phyloP scores from a whole-genome alignment of 192 early-diverging fungal species.

The Tieghemiomyces parasiticus region DNA sequence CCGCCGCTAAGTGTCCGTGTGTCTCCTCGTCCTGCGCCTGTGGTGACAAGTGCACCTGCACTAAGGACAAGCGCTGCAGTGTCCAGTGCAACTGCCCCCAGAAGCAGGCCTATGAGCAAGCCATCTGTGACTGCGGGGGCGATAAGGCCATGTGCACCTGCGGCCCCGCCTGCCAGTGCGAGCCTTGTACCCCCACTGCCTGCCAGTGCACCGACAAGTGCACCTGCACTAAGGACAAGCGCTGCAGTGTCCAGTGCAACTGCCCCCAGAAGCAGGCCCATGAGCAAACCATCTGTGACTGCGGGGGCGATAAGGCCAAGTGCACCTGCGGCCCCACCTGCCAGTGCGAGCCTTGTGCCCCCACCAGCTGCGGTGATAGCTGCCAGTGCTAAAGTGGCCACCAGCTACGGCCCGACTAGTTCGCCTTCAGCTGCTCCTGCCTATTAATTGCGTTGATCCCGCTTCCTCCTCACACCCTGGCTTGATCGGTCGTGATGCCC shows the following conservation, averaged over 20 bases:
- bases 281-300: not conserved
- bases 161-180: conserved; percentile 1
- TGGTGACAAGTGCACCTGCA: not conserved
- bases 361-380: too few relatives aligned
- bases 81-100: not conserved
- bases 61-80: not conserved
- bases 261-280: not conserved
- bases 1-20: too few relatives aligned
- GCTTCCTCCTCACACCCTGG: too few relatives aligned
- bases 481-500: too few relatives aligned
- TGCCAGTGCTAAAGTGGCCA: too few relatives aligned
- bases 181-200: not conserved
- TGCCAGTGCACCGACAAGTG: not conserved
- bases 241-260: not conserved
- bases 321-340: too few relatives aligned
- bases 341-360: too few relatives aligned
- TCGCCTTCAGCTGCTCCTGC: too few relatives aligned
- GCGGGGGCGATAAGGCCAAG: too few relatives aligned
- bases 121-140: not conserved
- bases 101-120: not conserved
- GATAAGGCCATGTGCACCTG: not conserved
- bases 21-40: not conserved
- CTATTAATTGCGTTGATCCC: too few relatives aligned
- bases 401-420: too few relatives aligned
- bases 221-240: not conserved